These are phyloP conservation scores for Botrytis medusae DNA, from an alignment of 2,329 filamentous ascomycete species.

Conservation along the genomic window DNA sequence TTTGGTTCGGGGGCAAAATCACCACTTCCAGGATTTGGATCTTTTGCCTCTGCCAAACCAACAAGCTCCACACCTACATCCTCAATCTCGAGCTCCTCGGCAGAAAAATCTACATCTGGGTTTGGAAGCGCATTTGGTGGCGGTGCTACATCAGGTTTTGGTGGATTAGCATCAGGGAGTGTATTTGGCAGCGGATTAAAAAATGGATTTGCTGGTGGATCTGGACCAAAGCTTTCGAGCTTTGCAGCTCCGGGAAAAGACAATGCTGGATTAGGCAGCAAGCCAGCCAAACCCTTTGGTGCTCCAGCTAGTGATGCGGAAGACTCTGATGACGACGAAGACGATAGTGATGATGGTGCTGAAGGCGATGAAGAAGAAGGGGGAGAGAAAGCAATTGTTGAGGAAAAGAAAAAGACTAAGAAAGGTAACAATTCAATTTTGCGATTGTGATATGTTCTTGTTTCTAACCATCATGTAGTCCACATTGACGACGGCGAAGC, in stretches of 20 bases:
- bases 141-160: constrained; percentile 36
- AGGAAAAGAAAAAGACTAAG: constrained; percentile 63
- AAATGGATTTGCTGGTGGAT: constrained; percentile 44
- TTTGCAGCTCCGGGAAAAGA: constrained; percentile 66
- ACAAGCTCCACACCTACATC: constrained; percentile 33
- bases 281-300: constrained; percentile 72
- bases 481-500: constrained; percentile 83
- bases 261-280: constrained; percentile 51
- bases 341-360: constrained; percentile 44
- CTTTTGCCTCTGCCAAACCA: constrained; percentile 41
- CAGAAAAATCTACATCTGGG: constrained; percentile 38
- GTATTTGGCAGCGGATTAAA: constrained; percentile 45
- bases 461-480: constrained; percentile 40
- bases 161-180: constrained; percentile 43
- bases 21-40: constrained; percentile 49
- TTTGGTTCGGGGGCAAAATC: constrained; percentile 46
- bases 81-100: constrained; percentile 43
- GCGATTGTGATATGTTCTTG: neutral
- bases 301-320: constrained; percentile 67
- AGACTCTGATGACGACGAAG: constrained; percentile 46
- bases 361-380: constrained; percentile 49
- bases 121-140: constrained; percentile 39
- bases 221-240: constrained; percentile 54
- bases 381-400: constrained; percentile 49
- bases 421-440: constrained; percentile 56